Base-by-base conservation (phyloP, 2,329 filamentous ascomycete species). In the Zalaria sp. region DNA sequence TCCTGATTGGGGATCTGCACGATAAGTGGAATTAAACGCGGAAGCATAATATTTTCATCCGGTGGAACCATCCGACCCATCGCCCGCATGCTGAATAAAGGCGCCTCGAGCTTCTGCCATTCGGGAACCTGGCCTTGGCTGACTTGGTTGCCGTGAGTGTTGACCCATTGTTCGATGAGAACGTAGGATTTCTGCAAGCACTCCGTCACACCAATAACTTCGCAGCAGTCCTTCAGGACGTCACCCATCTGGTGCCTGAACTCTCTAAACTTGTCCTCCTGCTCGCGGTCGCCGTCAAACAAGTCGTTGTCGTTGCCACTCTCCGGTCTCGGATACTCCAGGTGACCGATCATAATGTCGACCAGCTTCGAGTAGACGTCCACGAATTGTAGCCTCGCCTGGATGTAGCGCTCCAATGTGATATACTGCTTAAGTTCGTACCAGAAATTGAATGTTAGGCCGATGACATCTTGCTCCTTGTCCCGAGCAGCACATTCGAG, bases 231-330 rank as follows among this genome's bases (percentile, higher is more conserved):
- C 64, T 98, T 98, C 39, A 98, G 73, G 0, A 93, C 93, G 57
- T 98, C 93, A 31, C 91, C 91, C 86, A 98, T 96, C 41, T 86
- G 79, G 58, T 98, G 91, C 50, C 91, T 75, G 68, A 96, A 98
- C 55, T 93, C 86, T 38, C 91, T 79, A 65, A 98, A 98, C 59
- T 91, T 93, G 54, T 98, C 91, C 60, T 98, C 91, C 46, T 86
- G 81, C 58, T 96, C 91, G 34, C 89, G 79, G 58, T 98, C 91
- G 41, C 91, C 91, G 47, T 94, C 89, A 56, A 98, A 98, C 0
- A 96, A 68, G 59, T 98, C 91, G 50, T 82, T 78, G 10, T 77
- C 73, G 50, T 83, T 77, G 9, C 78, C 75, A 42, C 71, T 72
- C 41, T 93, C 85, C 0, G 83, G 77, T 27, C 72, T 73, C 1